These are phyloP conservation scores for Rhododendron molle DNA, from an alignment of 148 eudicot genomes.

Conservation along the genomic window DNA sequence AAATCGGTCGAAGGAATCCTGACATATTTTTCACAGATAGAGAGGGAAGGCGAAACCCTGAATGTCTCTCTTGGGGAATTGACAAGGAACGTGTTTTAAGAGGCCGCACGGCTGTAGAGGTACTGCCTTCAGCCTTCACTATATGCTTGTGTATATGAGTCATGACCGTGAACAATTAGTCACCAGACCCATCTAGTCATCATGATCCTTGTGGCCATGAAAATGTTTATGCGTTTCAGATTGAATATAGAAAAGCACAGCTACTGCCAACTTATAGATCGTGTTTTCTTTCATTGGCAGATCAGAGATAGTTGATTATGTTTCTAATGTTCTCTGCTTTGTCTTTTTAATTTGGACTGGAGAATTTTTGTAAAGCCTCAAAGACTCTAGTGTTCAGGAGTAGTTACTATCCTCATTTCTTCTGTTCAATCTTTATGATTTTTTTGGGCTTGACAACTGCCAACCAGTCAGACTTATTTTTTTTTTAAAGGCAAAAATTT, in stretches of 20 bases:
- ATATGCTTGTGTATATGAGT: neutral
- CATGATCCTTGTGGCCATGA: neutral
- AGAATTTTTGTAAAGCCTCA: neutral
- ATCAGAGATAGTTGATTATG: neutral
- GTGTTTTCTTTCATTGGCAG: neutral
- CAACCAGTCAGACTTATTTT: too few species aligned
- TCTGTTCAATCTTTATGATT: neutral
- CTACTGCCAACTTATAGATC: neutral
- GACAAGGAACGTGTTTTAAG: slow-evolving; percentile 82
- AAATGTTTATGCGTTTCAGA: neutral
- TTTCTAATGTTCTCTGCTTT: neutral
- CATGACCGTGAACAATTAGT: neutral
- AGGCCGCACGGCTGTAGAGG: slow-evolving; percentile 93
- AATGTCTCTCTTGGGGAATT: slow-evolving; percentile 89
- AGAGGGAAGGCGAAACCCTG: slow-evolving; percentile 64
- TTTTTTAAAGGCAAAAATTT: too few species aligned
- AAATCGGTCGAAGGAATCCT: slow-evolving; percentile 73
- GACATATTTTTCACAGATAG: slow-evolving; percentile 81
- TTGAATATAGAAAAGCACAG: neutral
- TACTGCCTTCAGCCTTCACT: slow-evolving; percentile 21
- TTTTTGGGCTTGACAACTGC: neutral
- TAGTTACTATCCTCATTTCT: neutral
- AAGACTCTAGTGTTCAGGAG: neutral
- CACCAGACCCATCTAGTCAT: neutral
- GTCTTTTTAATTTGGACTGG: neutral